Base-by-base conservation (phyloP, 177 flowering plant species). In the Telopea speciosissima region DNA sequence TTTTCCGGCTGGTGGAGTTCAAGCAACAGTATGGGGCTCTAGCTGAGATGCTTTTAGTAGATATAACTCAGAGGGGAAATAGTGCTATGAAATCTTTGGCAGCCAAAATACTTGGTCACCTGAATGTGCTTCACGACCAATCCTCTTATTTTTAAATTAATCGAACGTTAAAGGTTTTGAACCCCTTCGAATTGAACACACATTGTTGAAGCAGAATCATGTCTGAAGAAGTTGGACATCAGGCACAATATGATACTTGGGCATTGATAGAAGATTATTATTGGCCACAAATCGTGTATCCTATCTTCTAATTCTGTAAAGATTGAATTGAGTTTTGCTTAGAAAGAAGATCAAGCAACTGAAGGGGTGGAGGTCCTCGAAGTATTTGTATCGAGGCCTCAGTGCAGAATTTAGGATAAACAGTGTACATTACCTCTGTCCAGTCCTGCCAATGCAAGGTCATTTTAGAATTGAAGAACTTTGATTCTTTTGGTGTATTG, bases 71-170 rank as follows among this genome's bases (percentile, higher is more conserved):
- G 75, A 75, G 87, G 24, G 91, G 90, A 40, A 85, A 36, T 58
- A 75, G 77, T 77, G 68, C 78, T 21, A 75, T 75, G 72, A 88
- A 77, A 70, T 75, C 90, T 64, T 75, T 84, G 76, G 85, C 94
- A 23, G 94, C 91, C 16, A 72, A 76, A 73, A 80, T 82, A 67
- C 88, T 89, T 67, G 89, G 83, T 76, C 91, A 86, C 70, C 76
- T 89, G 81, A 78, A 84, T 77, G 84, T 89, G 66, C 87, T 89
- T 70, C 88, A 80, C 61, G 84, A 86, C 14, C 89, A 86, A 72
- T 88, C 94, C 21, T 85, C 91, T 21, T 89, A 76, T 78, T 89
- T 89, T 78, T 87, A 65, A 69, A 70, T 66, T 64, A 33, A 10
- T 24, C 24, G 56, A 23, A 70, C 11, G 3, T 25, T 17, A 13